Base-by-base conservation (phyloP, 257 asterid species). In the Petrea volubilis region DNA sequence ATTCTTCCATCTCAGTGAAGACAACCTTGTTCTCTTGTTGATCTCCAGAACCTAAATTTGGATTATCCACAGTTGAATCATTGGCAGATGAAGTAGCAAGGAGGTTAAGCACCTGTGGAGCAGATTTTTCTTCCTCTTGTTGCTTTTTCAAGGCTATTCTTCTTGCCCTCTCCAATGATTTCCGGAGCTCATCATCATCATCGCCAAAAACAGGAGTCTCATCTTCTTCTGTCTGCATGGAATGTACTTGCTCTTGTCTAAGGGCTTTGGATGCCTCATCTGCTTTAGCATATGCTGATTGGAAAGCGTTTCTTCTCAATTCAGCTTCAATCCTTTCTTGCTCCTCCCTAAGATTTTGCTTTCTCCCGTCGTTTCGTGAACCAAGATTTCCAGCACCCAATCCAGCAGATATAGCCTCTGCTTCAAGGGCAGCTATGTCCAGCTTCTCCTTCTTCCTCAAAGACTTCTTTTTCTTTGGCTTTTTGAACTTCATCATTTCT, bases 1-100 rank as follows among this genome's bases (percentile, higher is more conserved):
- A 93, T 81, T 89, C 98, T 78, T 95, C 99, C 97, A 95, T 90
- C 87, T 95, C 98, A 1, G 99, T 83, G 78, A 95, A 92, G 85
- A 88, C 92, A 64, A 95, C 87, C 83, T 87, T 92, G 79, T 82
- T 85, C 79, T 88, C 97, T 50, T 81, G 87, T 70, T 84, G 80
- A 52, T 90, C 98, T 58, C 83, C 90, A 61, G 84, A 51, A 56
- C 52, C 80, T 33, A 77, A 12, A 75, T 64, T 84, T 58, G 81
- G 79, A 74, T 80, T 80, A 8, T 81, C 90, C 5, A 60, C 29
- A 28, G 76, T 60, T 57, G 84, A 71, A 57, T 73, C 83, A 59
- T 64, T 76, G 57, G 85, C 75, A 64, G 66, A 60, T 57, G 93
- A 81, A 79, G 92, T 52, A 52, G 86, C 78, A 64, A 95, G 88